Percentiles rank a stretch among this genome's conserved stretches.
Evolutionary conservation across 2,329 filamentous ascomycete genomes (phyloP).

Genomic region (Beauveria scarabaeidicola): DNA sequence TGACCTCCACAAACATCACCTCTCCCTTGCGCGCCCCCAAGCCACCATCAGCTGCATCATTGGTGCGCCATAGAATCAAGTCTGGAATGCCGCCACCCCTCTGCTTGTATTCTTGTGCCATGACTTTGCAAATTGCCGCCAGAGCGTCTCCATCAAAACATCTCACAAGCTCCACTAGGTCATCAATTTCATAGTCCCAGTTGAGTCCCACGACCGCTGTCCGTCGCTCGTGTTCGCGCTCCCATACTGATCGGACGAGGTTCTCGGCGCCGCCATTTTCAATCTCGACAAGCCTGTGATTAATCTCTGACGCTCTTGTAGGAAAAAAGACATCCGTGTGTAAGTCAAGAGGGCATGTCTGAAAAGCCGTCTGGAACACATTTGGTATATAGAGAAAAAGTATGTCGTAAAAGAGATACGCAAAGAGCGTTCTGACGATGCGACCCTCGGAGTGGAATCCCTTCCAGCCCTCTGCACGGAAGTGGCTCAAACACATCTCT

Average conservation of each 20-base stretch:
- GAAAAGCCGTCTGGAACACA: conserved; percentile 92
- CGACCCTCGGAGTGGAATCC: conserved; percentile 91
- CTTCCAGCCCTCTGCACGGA: conserved; percentile 79
- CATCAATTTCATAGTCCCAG: conserved; percentile 76
- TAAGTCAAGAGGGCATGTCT: conserved; percentile 87
- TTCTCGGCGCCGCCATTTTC: conserved; percentile 66
- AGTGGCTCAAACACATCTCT: conserved; percentile 85
- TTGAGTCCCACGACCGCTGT: conserved; percentile 88
- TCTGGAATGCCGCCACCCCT: conserved; percentile 85
- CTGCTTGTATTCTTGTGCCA: conserved; percentile 89
- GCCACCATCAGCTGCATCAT: conserved; percentile 20
- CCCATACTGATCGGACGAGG: conserved; percentile 62
- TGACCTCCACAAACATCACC: conserved; percentile 72
- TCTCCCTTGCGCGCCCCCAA: conserved; percentile 32
- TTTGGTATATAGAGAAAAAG: conserved; percentile 91
- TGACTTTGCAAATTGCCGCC: conserved; percentile 79
- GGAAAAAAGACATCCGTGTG: conserved; percentile 91
- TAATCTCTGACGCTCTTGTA: conserved; percentile 79
- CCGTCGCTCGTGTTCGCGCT: conserved; percentile 55
- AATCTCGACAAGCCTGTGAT: conserved; percentile 76
- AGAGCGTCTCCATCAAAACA: conserved; percentile 78
- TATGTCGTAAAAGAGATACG: conserved; percentile 87
- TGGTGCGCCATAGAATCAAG: conserved; percentile 72
- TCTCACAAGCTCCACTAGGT: conserved; percentile 67
- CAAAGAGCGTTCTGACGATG: conserved; percentile 83